phyloP scores from a whole-genome alignment of 768 basidiomycete species.

The Auriscalpium orientale region DNA sequence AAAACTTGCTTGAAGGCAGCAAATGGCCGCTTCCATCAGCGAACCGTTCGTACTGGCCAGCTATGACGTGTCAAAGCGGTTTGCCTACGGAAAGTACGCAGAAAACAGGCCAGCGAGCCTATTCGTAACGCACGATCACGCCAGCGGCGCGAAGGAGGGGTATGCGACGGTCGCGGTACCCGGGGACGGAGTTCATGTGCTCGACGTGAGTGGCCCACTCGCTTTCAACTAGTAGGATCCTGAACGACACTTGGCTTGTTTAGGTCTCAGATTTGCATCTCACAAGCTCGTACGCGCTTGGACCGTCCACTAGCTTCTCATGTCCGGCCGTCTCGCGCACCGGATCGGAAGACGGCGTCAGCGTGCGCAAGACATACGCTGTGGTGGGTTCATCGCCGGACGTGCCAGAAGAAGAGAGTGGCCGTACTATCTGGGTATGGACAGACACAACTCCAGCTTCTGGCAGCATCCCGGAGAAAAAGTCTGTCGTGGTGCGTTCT shows the following conservation, averaged over 20 bases:
- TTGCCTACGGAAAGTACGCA: not conserved
- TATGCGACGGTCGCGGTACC: conserved; percentile 64
- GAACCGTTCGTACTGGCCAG: conserved; percentile 13
- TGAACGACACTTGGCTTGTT: not conserved
- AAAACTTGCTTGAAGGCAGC: not conserved
- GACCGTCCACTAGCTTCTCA: conserved; percentile 14
- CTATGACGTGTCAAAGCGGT: conserved; percentile 7
- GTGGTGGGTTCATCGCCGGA: conserved; percentile 2
- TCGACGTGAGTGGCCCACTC: conserved; percentile 47
- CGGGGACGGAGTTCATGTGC: conserved; percentile 66
- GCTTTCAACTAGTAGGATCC: not conserved
- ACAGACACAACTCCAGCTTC: conserved; percentile 1
- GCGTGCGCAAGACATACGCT: conserved; percentile 11
- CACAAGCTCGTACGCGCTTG: conserved; percentile 9
- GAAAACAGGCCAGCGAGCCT: conserved; percentile 10
- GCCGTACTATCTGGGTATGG: conserved; percentile 14
- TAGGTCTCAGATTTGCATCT: conserved; percentile 12
- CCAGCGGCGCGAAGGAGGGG: conserved; percentile 34
- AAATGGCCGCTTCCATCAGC: conserved; percentile 10
- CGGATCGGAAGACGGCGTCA: conserved; percentile 2
- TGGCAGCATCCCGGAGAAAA: conserved; percentile 31
- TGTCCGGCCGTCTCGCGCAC: conserved; percentile 13
- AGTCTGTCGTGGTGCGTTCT: conserved; percentile 35
- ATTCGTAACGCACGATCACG: conserved; percentile 29
- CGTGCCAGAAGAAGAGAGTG: conserved; percentile 3